Base-by-base conservation (phyloP, 495 filamentous ascomycete genomes). In the Baudoinia panamericana region DNA sequence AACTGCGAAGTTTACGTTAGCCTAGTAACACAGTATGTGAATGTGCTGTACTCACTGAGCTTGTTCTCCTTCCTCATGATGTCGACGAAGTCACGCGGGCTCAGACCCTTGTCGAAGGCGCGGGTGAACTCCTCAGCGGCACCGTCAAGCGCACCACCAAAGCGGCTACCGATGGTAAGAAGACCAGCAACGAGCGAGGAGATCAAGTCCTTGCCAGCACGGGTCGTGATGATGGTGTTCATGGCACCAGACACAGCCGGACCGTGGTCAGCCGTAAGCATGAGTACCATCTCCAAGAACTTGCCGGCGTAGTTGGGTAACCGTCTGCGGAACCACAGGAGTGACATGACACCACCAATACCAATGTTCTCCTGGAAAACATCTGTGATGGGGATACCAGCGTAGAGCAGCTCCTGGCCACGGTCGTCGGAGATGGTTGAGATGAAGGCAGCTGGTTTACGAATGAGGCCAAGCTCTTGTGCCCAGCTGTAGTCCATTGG, bases 401-500 rank as follows among this genome's bases (percentile, higher is more conserved):
- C 90, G 61, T 97, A 97, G 31, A 97, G 74, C 37, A 97, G 82
- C 67, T 97, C 90, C 66, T 97, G 90, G 51, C 90, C 90, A 84
- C 90, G 90, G 70, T 97, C 90, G 61, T 97, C 90, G 55, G 90
- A 93, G 62, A 97, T 96, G 59, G 90, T 97, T 51, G 90, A 96
- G 65, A 97, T 97, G 69, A 97, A 97, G 53, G 90, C 92, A 62
- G 90, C 90, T 52, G 90, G 90, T 75, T 97, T 97, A 65, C 90
- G 92, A 71, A 97, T 84, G 53, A 97, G 87, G 60, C 90, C 90
- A 45, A 97, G 81, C 65, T 97, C 90, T 69, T 96, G 92, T 18
- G 90, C 90, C 90, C 90, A 97, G 16, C 86, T 85, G 78, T 97
- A 97, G 68, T 97, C 90, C 55, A 97, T 95, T 56, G 90, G 90